A percentile compares a stretch with the other conserved stretches of the same genome.
phyloP scores from a whole-genome alignment of 202 grass and related monocot genomes.

The Schoenoplectus triqueter region DNA sequence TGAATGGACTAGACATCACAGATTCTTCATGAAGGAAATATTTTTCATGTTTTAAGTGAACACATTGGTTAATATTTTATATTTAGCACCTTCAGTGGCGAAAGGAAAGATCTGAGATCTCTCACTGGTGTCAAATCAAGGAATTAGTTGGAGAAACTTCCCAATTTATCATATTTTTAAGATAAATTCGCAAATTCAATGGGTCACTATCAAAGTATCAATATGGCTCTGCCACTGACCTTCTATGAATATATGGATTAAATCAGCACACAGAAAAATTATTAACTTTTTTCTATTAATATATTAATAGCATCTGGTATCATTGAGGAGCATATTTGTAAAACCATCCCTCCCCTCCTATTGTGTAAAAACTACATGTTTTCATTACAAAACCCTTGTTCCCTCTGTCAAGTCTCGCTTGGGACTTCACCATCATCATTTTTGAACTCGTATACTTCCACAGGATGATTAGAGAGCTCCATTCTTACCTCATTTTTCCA shows the following conservation, averaged over 20 bases:
- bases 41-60: too few relatives aligned
- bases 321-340: constrained; percentile 11
- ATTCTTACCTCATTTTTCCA: not conserved
- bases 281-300: not conserved
- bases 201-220: too few relatives aligned
- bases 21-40: not conserved
- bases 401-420: not conserved
- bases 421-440: not conserved
- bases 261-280: not conserved
- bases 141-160: too few relatives aligned
- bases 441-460: constrained; percentile 18
- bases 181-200: too few relatives aligned
- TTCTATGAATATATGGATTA: not conserved
- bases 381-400: not conserved
- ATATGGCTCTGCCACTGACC: not conserved
- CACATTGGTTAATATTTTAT: too few relatives aligned
- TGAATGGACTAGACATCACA: not conserved
- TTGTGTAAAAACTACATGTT: constrained; percentile 34
- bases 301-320: constrained; percentile 6
- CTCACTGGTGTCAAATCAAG: too few relatives aligned
- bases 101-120: too few relatives aligned
- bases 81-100: too few relatives aligned
- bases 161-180: too few relatives aligned
- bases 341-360: constrained; percentile 28
- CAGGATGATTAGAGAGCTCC: not conserved